These are phyloP conservation scores for Isabelozyma heimii DNA, from an alignment of 805 yeast species.

Conservation along the genomic window DNA sequence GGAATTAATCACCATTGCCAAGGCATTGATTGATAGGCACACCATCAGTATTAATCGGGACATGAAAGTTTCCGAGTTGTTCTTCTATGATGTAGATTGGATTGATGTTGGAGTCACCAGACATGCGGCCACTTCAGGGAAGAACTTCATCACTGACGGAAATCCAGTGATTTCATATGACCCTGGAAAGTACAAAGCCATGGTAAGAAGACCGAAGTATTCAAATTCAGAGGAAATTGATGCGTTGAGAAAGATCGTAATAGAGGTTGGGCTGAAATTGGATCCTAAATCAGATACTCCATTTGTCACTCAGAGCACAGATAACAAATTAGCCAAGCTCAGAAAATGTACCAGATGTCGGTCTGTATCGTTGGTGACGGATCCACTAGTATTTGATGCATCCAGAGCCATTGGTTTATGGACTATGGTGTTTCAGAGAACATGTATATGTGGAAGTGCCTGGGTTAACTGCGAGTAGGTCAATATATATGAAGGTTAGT, in stretches of 20 bases:
- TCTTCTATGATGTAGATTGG: constrained; percentile 68
- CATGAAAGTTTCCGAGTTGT: constrained; percentile 51
- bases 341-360: constrained; percentile 43
- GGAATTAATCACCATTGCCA: constrained; percentile 37
- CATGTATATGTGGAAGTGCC: constrained; percentile 75
- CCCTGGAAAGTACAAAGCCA: constrained; percentile 1
- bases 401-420: constrained; percentile 38
- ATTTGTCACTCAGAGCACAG: neutral
- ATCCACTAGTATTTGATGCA: constrained; percentile 35
- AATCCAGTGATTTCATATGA: neutral
- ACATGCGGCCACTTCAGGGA: constrained; percentile 10
- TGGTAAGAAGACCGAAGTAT: constrained; percentile 20
- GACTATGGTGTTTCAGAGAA: constrained; percentile 68
- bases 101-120: constrained; percentile 37
- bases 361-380: constrained; percentile 38
- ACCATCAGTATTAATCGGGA: constrained; percentile 40
- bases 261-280: constrained; percentile 8
- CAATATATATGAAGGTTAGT: too few relatives aligned
- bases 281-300: constrained; percentile 1
- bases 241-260: constrained; percentile 35
- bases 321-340: constrained; percentile 7
- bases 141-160: neutral
- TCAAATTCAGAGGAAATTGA: constrained; percentile 28
- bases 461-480: constrained; percentile 49
- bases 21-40: constrained; percentile 48